These are phyloP conservation scores for Bacidia gigantensis DNA, from an alignment of 495 filamentous ascomycete species.

Conservation along the genomic window DNA sequence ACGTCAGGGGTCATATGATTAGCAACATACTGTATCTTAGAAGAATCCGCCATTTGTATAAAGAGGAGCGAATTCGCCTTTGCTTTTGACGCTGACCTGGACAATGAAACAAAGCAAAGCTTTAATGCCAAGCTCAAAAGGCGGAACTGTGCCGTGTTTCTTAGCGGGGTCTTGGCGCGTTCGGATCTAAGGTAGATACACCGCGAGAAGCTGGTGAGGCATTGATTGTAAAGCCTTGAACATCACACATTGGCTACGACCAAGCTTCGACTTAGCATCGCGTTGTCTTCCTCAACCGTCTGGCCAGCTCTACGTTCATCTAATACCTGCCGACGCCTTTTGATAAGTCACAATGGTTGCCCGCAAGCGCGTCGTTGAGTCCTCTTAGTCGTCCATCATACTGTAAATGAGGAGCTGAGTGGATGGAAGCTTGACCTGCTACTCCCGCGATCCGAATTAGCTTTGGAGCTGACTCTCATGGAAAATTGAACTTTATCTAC, in stretches of 20 bases:
- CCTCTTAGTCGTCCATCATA: neutral
- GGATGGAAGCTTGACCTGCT: neutral
- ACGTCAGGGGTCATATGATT: slow-evolving; percentile 14
- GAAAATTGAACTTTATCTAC: slow-evolving; percentile 8
- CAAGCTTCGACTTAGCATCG: no score
- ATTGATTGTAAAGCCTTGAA: no score
- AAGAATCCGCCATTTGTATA: slow-evolving; percentile 48
- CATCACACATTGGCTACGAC: no score
- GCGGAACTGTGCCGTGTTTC: no score
- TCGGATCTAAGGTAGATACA: no score
- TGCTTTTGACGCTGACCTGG: neutral
- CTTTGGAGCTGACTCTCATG: neutral
- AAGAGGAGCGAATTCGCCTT: slow-evolving; percentile 19
- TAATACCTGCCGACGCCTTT: neutral
- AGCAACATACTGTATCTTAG: slow-evolving; percentile 60
- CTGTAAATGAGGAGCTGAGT: neutral
- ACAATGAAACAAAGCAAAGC: neutral
- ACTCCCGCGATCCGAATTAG: neutral
- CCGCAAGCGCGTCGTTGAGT: neutral
- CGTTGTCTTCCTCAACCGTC: no score
- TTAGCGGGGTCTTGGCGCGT: no score
- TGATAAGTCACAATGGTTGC: neutral
- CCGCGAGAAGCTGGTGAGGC: no score
- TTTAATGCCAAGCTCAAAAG: no score
- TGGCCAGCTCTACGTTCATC: no score